Base-by-base conservation (phyloP, 228 moss, liverwort and hornwort genomes). In the Sphagnum magellanicum region DNA sequence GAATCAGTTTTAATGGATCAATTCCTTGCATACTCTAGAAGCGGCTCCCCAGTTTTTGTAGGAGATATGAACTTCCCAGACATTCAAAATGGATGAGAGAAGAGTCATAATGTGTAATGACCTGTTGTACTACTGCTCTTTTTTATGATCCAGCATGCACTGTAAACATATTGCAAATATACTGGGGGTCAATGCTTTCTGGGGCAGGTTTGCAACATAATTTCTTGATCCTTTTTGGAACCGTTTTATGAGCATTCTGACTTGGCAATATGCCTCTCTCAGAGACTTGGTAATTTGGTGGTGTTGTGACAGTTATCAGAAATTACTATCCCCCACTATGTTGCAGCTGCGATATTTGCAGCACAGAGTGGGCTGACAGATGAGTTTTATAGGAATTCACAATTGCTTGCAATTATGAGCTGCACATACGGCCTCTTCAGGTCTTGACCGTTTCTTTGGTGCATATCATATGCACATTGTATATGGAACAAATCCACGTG, bases 271-370 rank as follows among this genome's bases (percentile, higher is more conserved):
- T 32, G 32, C 32, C 32, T 32, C 32, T 32, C 32, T 32, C 32
- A 32, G 32, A 32, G 32, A 32, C 32, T 32, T 32, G 32, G 32
- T 32, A 32, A 32, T 32, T 32, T 32, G 32, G 32, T 32, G 32
- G 32, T 32, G 32, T 55, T 8, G 55, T 55, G 12, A 73, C 92
- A 95, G 89, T 67, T 94, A 59, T 98, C 98, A 72, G 98, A 98
- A 89, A 92, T 98, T 67, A 87, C 98, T 58, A 92, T 98, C 74
- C 98, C 98, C 52, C 98, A 98, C 81, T 98, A 90, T 67, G 94
- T 98, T 68, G 98, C 94, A 70, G 98, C 98, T 67, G 87, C 92
- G 71, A 98, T 98, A 66, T 98, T 98, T 71, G 81, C 98, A 50
- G 98, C 98, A 55, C 94, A 94, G 63, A 90, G 83, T 59, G 94